Evolutionary conservation across 2,329 filamentous ascomycete genomes (phyloP).

Genomic region (Ophiostoma quercus): DNA sequence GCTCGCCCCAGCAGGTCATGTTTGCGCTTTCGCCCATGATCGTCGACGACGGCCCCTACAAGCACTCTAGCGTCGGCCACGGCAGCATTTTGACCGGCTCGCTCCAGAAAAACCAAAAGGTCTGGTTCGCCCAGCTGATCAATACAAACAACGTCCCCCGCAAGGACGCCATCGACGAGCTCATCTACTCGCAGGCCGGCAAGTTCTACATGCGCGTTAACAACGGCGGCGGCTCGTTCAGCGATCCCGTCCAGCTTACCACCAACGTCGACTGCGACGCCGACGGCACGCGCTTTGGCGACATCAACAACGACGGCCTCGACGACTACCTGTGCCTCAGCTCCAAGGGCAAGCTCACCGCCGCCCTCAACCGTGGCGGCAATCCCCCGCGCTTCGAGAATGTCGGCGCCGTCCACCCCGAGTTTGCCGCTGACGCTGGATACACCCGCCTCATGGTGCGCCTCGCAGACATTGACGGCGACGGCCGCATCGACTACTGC

Average conservation of each 20-base stretch:
- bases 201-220: background rate
- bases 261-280: background rate
- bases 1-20: background rate
- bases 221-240: background rate
- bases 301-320: background rate
- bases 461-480: slow-evolving; percentile 26
- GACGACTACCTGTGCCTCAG: background rate
- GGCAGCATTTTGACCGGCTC: background rate
- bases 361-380: background rate
- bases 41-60: background rate
- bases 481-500: slow-evolving; percentile 27
- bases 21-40: background rate
- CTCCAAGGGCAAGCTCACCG: background rate
- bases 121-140: background rate
- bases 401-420: background rate
- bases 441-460: slow-evolving; percentile 1
- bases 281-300: background rate
- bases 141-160: background rate
- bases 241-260: background rate
- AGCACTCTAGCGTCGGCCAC: background rate
- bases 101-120: background rate
- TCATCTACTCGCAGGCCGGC: background rate
- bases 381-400: slow-evolving; percentile 9
- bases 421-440: background rate
- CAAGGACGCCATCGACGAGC: background rate